phyloP scores from a whole-genome alignment of 768 basidiomycete genomes.

The Suillus americanus region DNA sequence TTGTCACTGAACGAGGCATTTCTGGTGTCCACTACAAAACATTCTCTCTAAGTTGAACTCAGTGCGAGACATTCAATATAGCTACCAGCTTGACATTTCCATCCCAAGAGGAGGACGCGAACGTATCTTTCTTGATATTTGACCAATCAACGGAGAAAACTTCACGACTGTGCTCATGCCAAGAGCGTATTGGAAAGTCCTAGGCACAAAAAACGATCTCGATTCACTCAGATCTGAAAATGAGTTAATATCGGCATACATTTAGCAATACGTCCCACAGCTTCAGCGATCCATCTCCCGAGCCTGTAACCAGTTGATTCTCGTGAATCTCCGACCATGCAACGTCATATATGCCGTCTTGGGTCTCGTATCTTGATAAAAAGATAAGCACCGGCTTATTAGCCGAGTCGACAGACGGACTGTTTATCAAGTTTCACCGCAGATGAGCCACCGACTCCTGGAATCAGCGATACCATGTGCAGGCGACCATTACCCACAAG shows the following conservation, averaged over 20 bases:
- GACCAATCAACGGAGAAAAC: conserved; percentile 96
- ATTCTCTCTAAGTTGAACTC: background rate
- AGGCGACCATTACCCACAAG: conserved; percentile 94
- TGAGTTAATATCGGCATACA: conserved; percentile 40
- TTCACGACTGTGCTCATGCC: conserved; percentile 94
- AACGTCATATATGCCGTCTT: conserved; percentile 86
- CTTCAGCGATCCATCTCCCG: conserved; percentile 87
- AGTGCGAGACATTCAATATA: conserved; percentile 10
- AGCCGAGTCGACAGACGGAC: conserved; percentile 43
- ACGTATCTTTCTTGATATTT: conserved; percentile 86
- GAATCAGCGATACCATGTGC: conserved; percentile 57
- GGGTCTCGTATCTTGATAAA: conserved; percentile 72
- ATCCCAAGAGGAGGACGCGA: conserved; percentile 91
- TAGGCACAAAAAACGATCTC: conserved; percentile 34
- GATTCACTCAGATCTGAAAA: conserved; percentile 12
- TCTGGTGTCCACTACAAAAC: conserved; percentile 82
- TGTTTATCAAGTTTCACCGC: conserved; percentile 61
- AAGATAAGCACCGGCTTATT: conserved; percentile 11
- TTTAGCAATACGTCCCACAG: conserved; percentile 90
- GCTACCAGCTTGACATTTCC: conserved; percentile 84
- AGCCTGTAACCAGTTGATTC: conserved; percentile 87
- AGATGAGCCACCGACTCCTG: conserved; percentile 44
- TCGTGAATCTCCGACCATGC: conserved; percentile 97
- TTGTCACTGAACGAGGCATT: conserved; percentile 71
- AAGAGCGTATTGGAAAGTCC: conserved; percentile 87